Conservation (phyloP, 768 basidiomycete genomes). For the Suillus decipiens region DNA sequence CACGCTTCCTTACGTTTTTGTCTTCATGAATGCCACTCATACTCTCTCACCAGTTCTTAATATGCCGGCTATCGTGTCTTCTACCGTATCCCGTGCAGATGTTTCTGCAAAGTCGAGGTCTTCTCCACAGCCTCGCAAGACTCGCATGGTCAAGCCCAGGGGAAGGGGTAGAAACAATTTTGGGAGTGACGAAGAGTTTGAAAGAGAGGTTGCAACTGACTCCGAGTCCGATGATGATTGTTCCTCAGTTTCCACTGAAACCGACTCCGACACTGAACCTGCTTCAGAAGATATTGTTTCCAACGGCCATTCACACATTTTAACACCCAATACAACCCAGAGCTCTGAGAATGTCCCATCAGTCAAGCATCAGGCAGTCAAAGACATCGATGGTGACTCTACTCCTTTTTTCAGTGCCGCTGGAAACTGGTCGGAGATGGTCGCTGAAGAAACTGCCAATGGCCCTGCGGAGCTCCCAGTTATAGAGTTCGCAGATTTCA, state of each 20-base stretch:
- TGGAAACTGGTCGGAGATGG: slow-evolving; percentile 82
- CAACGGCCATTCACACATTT: slow-evolving; percentile 50
- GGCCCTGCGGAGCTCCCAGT: slow-evolving; percentile 72
- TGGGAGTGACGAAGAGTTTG: slow-evolving; percentile 79
- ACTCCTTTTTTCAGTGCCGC: slow-evolving; percentile 55
- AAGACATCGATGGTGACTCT: slow-evolving; percentile 32
- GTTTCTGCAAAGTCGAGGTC: slow-evolving; percentile 34
- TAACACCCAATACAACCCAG: slow-evolving; percentile 71
- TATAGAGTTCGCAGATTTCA: slow-evolving; percentile 74
- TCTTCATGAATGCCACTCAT: slow-evolving; percentile 12
- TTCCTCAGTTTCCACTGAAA: slow-evolving; percentile 59
- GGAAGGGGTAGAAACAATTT: slow-evolving; percentile 59
- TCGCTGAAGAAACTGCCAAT: slow-evolving; percentile 68
- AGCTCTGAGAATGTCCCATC: slow-evolving; percentile 49
- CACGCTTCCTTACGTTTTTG: slow-evolving; percentile 23
- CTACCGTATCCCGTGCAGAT: slow-evolving; percentile 34
- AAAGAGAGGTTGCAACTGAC: slow-evolving; percentile 70
- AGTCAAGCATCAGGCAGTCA: slow-evolving; percentile 25
- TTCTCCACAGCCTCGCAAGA: slow-evolving; percentile 35
- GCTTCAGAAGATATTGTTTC: slow-evolving; percentile 62
- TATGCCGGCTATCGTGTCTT: slow-evolving; percentile 49
- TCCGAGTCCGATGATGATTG: slow-evolving; percentile 64
- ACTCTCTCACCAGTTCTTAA: slow-evolving; percentile 22
- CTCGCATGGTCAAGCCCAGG: slow-evolving; percentile 55
- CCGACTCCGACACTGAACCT: slow-evolving; percentile 74